These are phyloP conservation scores for Amphirosellinia nigrospora DNA, from an alignment of 495 filamentous ascomycete species.

Conservation along the genomic window DNA sequence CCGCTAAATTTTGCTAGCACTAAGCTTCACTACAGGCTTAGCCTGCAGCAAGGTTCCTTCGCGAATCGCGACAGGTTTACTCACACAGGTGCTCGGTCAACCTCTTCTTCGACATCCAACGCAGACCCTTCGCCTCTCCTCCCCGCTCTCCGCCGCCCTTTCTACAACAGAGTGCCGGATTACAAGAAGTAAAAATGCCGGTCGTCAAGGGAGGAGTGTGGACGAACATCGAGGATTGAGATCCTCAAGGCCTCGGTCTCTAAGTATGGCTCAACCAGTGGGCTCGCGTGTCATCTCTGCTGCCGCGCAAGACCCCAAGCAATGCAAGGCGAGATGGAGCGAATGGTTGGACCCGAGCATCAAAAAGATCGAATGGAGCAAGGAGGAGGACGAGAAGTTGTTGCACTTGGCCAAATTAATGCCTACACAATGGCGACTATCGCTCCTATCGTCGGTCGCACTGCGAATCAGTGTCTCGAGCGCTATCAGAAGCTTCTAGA, in stretches of 20 bases:
- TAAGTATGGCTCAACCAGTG: conserved; percentile 99
- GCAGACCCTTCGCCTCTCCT: background rate
- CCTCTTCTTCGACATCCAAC: conserved; percentile 11
- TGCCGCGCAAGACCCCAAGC: conserved; percentile 97
- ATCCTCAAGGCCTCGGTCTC: conserved; percentile 96
- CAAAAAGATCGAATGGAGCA: conserved; percentile 97
- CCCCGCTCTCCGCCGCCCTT: background rate
- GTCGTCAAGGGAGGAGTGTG: conserved; percentile 99
- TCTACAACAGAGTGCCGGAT: background rate
- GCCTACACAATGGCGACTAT: conserved; percentile 99
- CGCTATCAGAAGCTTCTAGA: conserved; percentile 96
- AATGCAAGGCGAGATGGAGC: conserved; percentile 97
- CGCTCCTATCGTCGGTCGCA: conserved; percentile 93
- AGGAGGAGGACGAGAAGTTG: conserved; percentile 98
- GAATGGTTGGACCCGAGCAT: conserved; percentile 99
- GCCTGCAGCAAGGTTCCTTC: background rate
- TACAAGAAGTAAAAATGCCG: conserved; percentile 68
- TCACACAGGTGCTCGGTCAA: conserved; percentile 1
- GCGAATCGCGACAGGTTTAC: conserved; percentile 18
- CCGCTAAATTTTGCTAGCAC: conserved; percentile 4
- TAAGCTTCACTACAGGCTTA: background rate
- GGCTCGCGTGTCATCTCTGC: conserved; percentile 96
- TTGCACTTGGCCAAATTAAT: conserved; percentile 96
- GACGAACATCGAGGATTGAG: conserved; percentile 80
- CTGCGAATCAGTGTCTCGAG: conserved; percentile 95